phyloP scores from a whole-genome alignment of 345 rosid genomes.

The Reutealis trisperma region DNA sequence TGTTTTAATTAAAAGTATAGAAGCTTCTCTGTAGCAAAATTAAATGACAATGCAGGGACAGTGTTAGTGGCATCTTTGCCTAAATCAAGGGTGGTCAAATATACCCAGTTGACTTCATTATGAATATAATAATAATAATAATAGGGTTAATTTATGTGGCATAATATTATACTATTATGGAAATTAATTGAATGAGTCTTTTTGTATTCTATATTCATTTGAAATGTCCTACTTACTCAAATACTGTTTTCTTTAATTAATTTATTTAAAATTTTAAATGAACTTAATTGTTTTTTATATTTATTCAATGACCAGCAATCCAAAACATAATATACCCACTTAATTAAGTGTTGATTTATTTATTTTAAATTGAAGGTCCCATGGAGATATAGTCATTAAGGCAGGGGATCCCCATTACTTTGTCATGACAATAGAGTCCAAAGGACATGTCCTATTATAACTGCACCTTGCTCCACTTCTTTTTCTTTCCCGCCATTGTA shows the following conservation, averaged over 20 bases:
- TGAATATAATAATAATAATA: not conserved
- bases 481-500: not conserved
- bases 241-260: not conserved
- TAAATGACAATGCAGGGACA: not conserved
- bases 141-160: too few species aligned
- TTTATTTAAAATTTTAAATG: not conserved
- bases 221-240: not conserved
- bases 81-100: not conserved
- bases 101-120: not conserved
- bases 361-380: not conserved
- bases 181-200: too few species aligned
- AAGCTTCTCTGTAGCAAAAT: not conserved
- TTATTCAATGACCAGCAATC: not conserved
- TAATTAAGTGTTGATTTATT: not conserved
- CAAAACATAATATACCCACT: not conserved
- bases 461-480: slow-evolving; percentile 8
- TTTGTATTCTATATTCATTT: not conserved
- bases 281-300: not conserved
- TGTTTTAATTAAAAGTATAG: not conserved
- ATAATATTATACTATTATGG: too few species aligned
- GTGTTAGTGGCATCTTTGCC: not conserved
- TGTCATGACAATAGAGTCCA: slow-evolving; percentile 6
- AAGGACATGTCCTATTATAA: not conserved
- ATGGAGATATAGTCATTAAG: not conserved
- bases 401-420: not conserved